A percentile compares a stretch with the other conserved stretches of the same genome.
These are phyloP conservation scores for Hortaea werneckii DNA, from an alignment of 2,329 filamentous ascomycete species.

Conservation along the genomic window DNA sequence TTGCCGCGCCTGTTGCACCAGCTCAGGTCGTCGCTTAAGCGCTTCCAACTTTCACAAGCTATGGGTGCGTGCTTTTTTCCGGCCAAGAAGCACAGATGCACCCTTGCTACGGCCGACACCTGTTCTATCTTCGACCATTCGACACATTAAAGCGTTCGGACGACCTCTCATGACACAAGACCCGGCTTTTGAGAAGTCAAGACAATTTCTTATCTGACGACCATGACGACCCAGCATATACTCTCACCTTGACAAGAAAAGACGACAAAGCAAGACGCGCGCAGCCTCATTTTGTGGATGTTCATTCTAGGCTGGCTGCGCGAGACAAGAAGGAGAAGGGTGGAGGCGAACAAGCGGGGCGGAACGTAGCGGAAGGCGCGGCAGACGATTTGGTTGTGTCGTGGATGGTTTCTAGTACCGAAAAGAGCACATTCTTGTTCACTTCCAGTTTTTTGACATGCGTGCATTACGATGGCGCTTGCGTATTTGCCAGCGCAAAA, in stretches of 20 bases:
- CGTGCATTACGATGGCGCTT: too few species aligned
- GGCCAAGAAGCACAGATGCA: slow-evolving; percentile 8
- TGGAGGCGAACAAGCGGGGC: slow-evolving; percentile 5
- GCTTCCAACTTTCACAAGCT: background rate
- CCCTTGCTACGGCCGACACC: slow-evolving; percentile 10
- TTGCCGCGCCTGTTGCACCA: slow-evolving; percentile 29
- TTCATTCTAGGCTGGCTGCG: slow-evolving; percentile 5
- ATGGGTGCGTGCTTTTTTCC: slow-evolving; percentile 5
- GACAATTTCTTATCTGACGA: slow-evolving; percentile 18
- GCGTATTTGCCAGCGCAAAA: too few species aligned
- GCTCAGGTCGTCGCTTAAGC: slow-evolving; percentile 36
- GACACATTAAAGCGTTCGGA: slow-evolving; percentile 16
- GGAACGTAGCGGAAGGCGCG: background rate
- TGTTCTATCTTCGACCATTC: slow-evolving; percentile 9
- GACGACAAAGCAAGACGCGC: slow-evolving; percentile 10
- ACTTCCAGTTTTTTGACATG: too few species aligned
- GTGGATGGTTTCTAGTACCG: too few species aligned
- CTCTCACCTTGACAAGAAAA: slow-evolving; percentile 9
- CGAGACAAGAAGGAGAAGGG: slow-evolving; percentile 4
- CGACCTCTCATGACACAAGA: slow-evolving; percentile 17
- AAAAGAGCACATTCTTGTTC: too few species aligned
- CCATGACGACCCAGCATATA: slow-evolving; percentile 15
- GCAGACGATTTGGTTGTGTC: too few species aligned
- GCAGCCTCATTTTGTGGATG: slow-evolving; percentile 16
- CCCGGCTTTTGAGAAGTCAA: slow-evolving; percentile 8